Conservation (phyloP, 495 filamentous ascomycete species). For the Lepidopterella palustris region DNA sequence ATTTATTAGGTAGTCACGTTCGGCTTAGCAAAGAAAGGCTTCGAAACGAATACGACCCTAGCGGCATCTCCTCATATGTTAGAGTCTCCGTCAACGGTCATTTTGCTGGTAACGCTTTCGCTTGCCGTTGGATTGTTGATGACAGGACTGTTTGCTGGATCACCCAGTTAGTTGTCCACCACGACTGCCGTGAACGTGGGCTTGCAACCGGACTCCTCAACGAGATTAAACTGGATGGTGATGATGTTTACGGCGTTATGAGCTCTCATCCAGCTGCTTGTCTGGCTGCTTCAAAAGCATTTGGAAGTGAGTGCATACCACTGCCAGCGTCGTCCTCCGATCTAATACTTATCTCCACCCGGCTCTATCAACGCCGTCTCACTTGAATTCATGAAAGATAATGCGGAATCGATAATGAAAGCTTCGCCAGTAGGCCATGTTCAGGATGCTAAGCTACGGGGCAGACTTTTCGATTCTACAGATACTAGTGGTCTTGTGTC, state of each 20-base stretch:
- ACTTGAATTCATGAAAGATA: slow-evolving; percentile 24
- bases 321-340: background rate
- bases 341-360: slow-evolving; percentile 9
- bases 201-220: slow-evolving; percentile 34
- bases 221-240: slow-evolving; percentile 21
- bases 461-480: slow-evolving; percentile 29
- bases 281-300: slow-evolving; percentile 21
- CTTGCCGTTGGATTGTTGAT: slow-evolving; percentile 32
- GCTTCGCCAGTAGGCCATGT: slow-evolving; percentile 35
- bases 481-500: slow-evolving; percentile 28
- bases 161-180: slow-evolving; percentile 38
- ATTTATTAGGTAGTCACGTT: slow-evolving; percentile 30
- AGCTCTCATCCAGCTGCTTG: slow-evolving; percentile 29
- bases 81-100: slow-evolving; percentile 29
- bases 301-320: slow-evolving; percentile 14
- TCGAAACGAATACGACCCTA: slow-evolving; percentile 25
- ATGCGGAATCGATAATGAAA: slow-evolving; percentile 31
- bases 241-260: slow-evolving; percentile 35
- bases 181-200: slow-evolving; percentile 31
- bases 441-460: slow-evolving; percentile 31
- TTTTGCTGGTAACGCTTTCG: slow-evolving; percentile 37
- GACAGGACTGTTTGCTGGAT: slow-evolving; percentile 36
- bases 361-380: slow-evolving; percentile 12
- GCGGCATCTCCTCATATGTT: slow-evolving; percentile 26
- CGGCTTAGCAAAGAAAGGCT: slow-evolving; percentile 23